Evolutionary conservation across 495 filamentous ascomycete species (phyloP), one percentile per base, ranked within the genome.

Genomic region (Aspergillus leporis): DNA sequence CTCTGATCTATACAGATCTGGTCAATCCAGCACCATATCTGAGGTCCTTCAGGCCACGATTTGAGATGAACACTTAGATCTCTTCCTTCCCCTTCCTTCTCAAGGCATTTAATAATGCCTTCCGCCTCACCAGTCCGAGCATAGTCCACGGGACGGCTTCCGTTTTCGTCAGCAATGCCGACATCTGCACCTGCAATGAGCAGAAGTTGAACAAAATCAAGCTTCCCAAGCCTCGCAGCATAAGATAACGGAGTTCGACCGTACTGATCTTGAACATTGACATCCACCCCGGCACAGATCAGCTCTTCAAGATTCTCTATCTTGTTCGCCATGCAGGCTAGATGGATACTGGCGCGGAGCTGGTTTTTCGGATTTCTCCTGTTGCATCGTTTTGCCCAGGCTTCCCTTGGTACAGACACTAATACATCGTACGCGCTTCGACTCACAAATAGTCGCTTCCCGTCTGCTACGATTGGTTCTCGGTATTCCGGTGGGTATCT

Each of bases 1-100:
- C 14, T 28, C 48, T 51, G 48, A 30, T 51, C 28, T 7, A 51
- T 51, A n/a, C 48, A 51, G 23, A 51, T 28, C 48, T 51, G 48
- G 28, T 51, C 48, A 5, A 51, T 51, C 48, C 48, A 51, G 48
- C 48, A 51, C 48, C 48, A 51, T n/a, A 25, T 28, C 48, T 51
- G 48, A 23, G 48, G 48, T 7, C 48, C 48, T 8, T 51, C 48
- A 19, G 48, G 48, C 48, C 48, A 51, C 21, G 16, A 51, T 30
- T 12, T 14, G 7, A 1, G 21, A 28, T 4, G 3, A 4, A 16
- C 21, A 14, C 22, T n/a, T 25, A 31, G 3, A 2, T 10, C 48
- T 14, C 16, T 23, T 14, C 47, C 21, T 51, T 51, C 23, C 23
- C 30, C 48, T 7, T 7, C 48, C 23, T 30, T 12, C 22, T 51